Conservation (phyloP, 78 protist species). For the Dictyostelium brefeldianum region DNA sequence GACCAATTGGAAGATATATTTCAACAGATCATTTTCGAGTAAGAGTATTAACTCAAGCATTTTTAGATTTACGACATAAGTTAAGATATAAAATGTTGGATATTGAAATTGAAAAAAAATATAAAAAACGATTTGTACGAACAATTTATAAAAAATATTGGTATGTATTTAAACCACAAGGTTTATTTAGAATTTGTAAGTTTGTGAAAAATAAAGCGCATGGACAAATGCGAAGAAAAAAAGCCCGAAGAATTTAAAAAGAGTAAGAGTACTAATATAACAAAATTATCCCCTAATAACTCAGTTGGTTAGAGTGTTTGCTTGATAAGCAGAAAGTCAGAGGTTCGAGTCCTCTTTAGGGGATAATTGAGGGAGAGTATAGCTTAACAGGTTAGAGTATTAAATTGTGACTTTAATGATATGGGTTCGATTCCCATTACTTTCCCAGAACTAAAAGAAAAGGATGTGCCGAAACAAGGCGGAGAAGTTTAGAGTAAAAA, state of each 20-base stretch:
- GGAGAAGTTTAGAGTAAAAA: no score
- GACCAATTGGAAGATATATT: background rate
- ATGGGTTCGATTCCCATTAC: background rate
- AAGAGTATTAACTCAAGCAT: background rate
- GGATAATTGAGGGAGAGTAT: background rate
- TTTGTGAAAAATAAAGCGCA: background rate
- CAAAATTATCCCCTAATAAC: no score
- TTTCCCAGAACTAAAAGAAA: background rate
- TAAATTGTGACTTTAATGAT: background rate
- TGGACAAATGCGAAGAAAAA: slow-evolving; percentile 11
- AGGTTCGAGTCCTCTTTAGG: no score
- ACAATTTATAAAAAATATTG: background rate
- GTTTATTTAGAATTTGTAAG: background rate
- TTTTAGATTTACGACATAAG: background rate
- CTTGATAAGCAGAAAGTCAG: no score
- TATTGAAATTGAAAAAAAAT: background rate
- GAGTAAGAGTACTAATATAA: no score
- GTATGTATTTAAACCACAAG: background rate
- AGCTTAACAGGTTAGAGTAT: background rate
- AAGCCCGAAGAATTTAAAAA: background rate
- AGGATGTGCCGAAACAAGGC: no score
- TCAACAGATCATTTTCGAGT: background rate
- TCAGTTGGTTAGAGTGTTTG: no score
- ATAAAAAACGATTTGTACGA: no score
- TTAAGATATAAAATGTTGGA: background rate